Base-by-base conservation (phyloP, 768 basidiomycete genomes). In the Fomitopsis serialis region DNA sequence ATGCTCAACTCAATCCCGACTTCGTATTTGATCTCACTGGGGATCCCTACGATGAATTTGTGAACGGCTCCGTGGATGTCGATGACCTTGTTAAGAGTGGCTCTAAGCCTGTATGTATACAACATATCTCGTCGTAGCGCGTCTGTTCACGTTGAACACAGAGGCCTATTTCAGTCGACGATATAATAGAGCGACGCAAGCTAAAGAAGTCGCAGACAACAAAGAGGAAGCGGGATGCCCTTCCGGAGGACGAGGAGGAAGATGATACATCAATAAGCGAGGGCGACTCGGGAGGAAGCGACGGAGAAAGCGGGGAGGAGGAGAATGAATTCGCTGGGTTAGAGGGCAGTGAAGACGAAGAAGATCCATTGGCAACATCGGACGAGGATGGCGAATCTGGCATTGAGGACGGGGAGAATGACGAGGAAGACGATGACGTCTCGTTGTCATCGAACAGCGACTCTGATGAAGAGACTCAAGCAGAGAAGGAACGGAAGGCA, bases 101-200 rank as follows among this genome's bases (percentile, higher is more conserved):
- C 42, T 76, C 72, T 50, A 87, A 80, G 68, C 82, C 79, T 24
- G 87, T 88, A 65, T 54, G 77, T 12, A 70, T 60, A 58, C 17
- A 7, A 9, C 55, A 37, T 54, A 45, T 47, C 53, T 47, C 50
- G 21, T 15, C 21, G 6, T 24, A 29, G 45, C 13, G 23, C 49
- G 21, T 23, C 21, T 10, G 44, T 27, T 23, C 10, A 45, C 36
- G 35, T 23, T 32, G 29, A 25, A 22, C 44, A 51, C 54, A 91
- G 86, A 72, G 80, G 65, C 85, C 85, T n/a, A 81, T 96, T 50
- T 91, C 87, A 43, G 85, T 98, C 10, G 89, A 96, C 67, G 92
- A 96, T 63, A 95, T 98, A 55, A 95, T 98, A 67, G 84, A 85
- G 48, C 79, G 87, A 53, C 78, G 84, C 62, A 79, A 74, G 63